Conservation (phyloP, 2,329 filamentous ascomycete species). For the Alternaria infectoria region DNA sequence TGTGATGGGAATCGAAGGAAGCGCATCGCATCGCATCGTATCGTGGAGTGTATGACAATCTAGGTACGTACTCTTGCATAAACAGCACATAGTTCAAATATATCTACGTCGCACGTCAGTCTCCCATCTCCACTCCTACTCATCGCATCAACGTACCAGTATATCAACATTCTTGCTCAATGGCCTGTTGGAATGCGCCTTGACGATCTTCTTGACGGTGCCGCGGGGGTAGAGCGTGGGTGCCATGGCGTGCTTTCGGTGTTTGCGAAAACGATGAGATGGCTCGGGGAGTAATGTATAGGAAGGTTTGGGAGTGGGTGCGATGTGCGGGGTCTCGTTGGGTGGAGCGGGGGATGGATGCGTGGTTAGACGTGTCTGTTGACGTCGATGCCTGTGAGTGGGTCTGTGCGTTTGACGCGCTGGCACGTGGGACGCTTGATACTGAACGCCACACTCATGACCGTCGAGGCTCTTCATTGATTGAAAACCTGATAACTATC, state of each 20-base stretch:
- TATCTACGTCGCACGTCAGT: slow-evolving; percentile 62
- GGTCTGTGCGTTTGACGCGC: slow-evolving; percentile 11
- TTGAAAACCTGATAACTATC: neutral
- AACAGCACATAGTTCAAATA: slow-evolving; percentile 86
- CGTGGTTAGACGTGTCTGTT: slow-evolving; percentile 1
- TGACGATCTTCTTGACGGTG: slow-evolving; percentile 87
- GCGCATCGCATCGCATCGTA: neutral
- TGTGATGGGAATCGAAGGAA: neutral
- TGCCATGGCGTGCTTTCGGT: slow-evolving; percentile 50
- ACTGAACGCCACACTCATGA: neutral
- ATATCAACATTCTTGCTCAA: slow-evolving; percentile 87
- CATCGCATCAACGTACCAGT: slow-evolving; percentile 61
- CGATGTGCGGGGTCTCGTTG: neutral
- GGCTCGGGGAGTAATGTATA: too few species aligned
- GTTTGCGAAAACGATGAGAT: too few species aligned
- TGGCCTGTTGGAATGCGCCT: slow-evolving; percentile 81
- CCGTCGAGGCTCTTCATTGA: neutral
- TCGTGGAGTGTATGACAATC: too few species aligned
- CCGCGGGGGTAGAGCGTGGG: slow-evolving; percentile 80
- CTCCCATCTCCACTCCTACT: neutral
- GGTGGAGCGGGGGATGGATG: neutral
- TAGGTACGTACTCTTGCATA: slow-evolving; percentile 65
- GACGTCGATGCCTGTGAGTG: neutral
- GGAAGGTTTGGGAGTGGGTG: too few species aligned
- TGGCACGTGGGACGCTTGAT: slow-evolving; percentile 5